A percentile compares a stretch with the other conserved stretches of the same genome.
phyloP scores from a whole-genome alignment of 345 rosid genomes.

The rapeseed (Brassica napus) region Da-Ae NC_063437.1:12314001-12314500 shows the following conservation, averaged over 20 bases:
- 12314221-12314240: constrained; percentile 55
- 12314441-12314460: constrained; percentile 81
- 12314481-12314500: constrained; percentile 62
- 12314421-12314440: constrained; percentile 77
- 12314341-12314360: constrained; percentile 58
- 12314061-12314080: constrained; percentile 28
- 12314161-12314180: constrained; percentile 40
- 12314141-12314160: constrained; percentile 40
- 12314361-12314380: constrained; percentile 65
- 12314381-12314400: constrained; percentile 58
- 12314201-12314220: constrained; percentile 44
- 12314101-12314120: not conserved
- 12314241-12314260: constrained; percentile 55
- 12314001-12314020: constrained; percentile 48
- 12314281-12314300: constrained; percentile 92
- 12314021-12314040: constrained; percentile 36
- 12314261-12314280: constrained; percentile 93
- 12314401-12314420: constrained; percentile 53
- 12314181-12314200: constrained; percentile 51
- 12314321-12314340: constrained; percentile 75
- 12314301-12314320: constrained; percentile 61
- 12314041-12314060: constrained; percentile 48
- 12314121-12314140: constrained; percentile 32
- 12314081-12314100: not conserved
- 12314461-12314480: constrained; percentile 86